Conservation (phyloP, 116 monocot genomes). For the Phalaenopsis hybrid region DNA sequence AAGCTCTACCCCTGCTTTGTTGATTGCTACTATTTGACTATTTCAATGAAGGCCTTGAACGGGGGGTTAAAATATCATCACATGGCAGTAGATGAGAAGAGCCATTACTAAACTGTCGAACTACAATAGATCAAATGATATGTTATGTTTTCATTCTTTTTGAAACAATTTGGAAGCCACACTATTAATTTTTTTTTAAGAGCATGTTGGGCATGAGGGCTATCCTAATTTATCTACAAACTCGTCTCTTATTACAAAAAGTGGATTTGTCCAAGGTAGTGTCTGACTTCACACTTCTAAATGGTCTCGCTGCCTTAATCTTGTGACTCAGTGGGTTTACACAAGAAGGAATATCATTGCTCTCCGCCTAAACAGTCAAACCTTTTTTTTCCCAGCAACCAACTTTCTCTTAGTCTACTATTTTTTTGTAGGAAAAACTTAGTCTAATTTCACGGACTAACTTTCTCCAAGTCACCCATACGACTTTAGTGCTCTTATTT, state of each 20-base stretch:
- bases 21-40: neutral
- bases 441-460: neutral
- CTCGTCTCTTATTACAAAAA: neutral
- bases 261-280: neutral
- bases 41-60: neutral
- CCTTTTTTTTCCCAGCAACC: neutral
- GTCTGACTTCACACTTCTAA: constrained; percentile 1
- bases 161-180: neutral
- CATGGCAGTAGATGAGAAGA: neutral
- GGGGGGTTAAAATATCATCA: neutral
- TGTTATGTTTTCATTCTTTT: constrained; percentile 2
- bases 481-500: too few relatives aligned
- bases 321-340: neutral
- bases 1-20: neutral
- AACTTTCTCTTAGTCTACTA: constrained; percentile 2
- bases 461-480: too few relatives aligned
- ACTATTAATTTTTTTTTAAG: neutral
- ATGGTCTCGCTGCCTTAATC: neutral
- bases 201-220: neutral
- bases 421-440: constrained; percentile 1
- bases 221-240: neutral
- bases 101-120: neutral
- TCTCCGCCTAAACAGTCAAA: neutral
- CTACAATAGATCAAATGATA: neutral
- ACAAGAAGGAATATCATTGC: neutral